Percentiles rank a stretch among this genome's conserved stretches.
Evolutionary conservation across 2,329 filamentous ascomycete species (phyloP).

Genomic region (Microcyclospora pomicola): DNA sequence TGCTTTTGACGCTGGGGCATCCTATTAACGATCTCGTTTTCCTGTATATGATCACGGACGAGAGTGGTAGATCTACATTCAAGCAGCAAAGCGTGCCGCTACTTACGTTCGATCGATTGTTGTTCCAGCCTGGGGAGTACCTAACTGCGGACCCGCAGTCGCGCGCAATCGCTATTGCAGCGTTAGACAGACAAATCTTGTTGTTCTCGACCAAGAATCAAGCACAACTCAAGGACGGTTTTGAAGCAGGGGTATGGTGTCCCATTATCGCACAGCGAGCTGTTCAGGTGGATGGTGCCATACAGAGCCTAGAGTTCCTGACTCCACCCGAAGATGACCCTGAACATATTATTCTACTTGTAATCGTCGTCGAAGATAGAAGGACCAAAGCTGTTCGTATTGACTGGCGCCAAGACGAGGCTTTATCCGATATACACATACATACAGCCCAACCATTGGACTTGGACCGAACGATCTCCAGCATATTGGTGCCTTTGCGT

Average conservation of each 20-base stretch:
- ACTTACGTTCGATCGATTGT: conserved; percentile 39
- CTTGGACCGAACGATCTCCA: conserved; percentile 15
- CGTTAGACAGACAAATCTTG: conserved; percentile 55
- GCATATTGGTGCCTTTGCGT: conserved; percentile 28
- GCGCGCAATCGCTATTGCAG: conserved; percentile 52
- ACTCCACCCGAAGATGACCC: conserved; percentile 50
- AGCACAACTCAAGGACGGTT: conserved; percentile 23
- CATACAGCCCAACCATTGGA: conserved; percentile 15
- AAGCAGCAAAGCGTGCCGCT: conserved; percentile 45
- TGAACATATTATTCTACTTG: conserved; percentile 62
- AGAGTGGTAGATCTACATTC: conserved; percentile 43
- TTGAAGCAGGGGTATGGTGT: conserved; percentile 7
- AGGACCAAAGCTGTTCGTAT: conserved; percentile 26
- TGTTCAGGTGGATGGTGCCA: conserved; percentile 49
- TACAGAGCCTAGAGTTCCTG: conserved; percentile 78
- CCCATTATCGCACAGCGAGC: conserved; percentile 45
- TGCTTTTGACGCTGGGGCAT: conserved; percentile 54
- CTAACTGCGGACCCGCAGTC: conserved; percentile 65
- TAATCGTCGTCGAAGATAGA: conserved; percentile 38
- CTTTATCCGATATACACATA: conserved; percentile 9
- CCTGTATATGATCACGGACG: conserved; percentile 46
- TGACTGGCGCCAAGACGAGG: conserved; percentile 18
- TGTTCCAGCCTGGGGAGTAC: conserved; percentile 46
- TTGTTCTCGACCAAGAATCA: conserved; percentile 53
- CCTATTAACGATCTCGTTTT: conserved; percentile 63